These are phyloP conservation scores for Primulina huaijiensis DNA, from an alignment of 257 asterid species.

Conservation along the genomic window DNA sequence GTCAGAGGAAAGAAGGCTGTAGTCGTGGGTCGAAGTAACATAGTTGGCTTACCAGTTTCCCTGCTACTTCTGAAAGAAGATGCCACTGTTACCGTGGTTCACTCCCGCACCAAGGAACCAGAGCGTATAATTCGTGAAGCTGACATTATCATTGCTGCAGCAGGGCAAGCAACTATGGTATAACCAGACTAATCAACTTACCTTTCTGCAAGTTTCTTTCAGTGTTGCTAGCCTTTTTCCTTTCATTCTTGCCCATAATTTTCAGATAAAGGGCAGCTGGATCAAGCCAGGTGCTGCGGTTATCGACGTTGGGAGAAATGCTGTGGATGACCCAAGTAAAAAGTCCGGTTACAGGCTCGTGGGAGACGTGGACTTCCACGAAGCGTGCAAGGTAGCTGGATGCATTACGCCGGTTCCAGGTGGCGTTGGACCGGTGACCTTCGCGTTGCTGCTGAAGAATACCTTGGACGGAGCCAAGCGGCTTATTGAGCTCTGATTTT, in stretches of 20 bases:
- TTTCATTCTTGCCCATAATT: neutral
- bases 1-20: conserved; percentile 86
- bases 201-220: no score
- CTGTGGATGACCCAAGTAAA: conserved; percentile 72
- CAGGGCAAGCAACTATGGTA: conserved; percentile 93
- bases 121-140: conserved; percentile 77
- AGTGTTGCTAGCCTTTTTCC: no score
- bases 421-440: conserved; percentile 97
- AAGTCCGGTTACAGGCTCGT: conserved; percentile 89
- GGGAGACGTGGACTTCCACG: conserved; percentile 83
- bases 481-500: no score
- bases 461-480: conserved; percentile 81
- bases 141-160: conserved; percentile 92
- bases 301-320: conserved; percentile 92
- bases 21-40: conserved; percentile 95
- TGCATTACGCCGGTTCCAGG: conserved; percentile 96
- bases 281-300: conserved; percentile 98
- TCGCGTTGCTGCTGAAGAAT: conserved; percentile 90
- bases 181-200: conserved; percentile 16
- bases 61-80: conserved; percentile 86
- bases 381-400: conserved; percentile 83
- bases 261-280: conserved; percentile 94
- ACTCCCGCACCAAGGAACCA: conserved; percentile 76
- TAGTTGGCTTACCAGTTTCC: conserved; percentile 88
- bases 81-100: conserved; percentile 87